These are phyloP conservation scores for Colletotrichum tropicicola DNA, from an alignment of 2,329 filamentous ascomycete species.

Conservation along the genomic window DNA sequence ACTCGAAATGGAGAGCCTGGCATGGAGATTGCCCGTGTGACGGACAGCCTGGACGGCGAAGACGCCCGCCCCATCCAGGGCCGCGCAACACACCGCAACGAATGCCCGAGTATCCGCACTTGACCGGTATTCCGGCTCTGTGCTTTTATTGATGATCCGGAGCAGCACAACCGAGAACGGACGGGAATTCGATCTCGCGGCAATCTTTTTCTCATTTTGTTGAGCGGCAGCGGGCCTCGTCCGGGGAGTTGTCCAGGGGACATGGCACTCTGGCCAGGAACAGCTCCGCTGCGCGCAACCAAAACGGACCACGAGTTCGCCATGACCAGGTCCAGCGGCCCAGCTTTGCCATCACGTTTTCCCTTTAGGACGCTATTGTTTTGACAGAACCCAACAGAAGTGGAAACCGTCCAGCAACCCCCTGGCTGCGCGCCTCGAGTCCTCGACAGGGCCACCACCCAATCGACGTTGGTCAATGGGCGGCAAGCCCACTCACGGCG, in stretches of 20 bases:
- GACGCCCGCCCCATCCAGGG: background rate
- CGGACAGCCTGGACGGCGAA: background rate
- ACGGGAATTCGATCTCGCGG: background rate
- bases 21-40: constrained; percentile 6
- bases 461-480: constrained; percentile 12
- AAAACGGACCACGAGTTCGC: background rate
- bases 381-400: constrained; percentile 23
- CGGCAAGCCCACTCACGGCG: constrained; percentile 11
- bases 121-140: background rate
- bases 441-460: background rate
- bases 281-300: background rate
- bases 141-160: background rate
- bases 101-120: background rate
- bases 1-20: constrained; percentile 6
- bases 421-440: constrained; percentile 4
- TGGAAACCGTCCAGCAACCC: constrained; percentile 13
- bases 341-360: constrained; percentile 6
- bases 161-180: background rate
- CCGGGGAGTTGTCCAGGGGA: background rate
- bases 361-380: constrained; percentile 12
- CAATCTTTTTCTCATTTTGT: constrained; percentile 5
- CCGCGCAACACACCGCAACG: background rate
- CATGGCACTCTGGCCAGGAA: background rate
- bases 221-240: constrained; percentile 20
- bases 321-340: background rate